A percentile compares a stretch with the other conserved stretches of the same genome.
These are phyloP conservation scores for Neobulgaria alba DNA, from an alignment of 2,329 filamentous ascomycete genomes.

Conservation along the genomic window DNA sequence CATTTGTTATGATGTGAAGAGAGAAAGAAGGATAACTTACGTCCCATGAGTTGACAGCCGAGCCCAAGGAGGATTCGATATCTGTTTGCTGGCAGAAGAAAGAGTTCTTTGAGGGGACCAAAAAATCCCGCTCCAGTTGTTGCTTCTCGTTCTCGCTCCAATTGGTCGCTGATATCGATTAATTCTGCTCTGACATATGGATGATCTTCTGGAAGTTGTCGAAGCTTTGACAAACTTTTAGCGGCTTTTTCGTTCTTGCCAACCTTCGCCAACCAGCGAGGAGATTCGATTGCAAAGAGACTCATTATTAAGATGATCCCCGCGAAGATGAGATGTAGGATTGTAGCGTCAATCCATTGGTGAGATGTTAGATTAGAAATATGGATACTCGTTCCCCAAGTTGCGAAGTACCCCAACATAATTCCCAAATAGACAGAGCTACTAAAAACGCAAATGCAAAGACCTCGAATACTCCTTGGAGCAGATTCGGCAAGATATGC, in stretches of 20 bases:
- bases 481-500: slow-evolving; percentile 28
- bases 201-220: slow-evolving; percentile 49
- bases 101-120: slow-evolving; percentile 60
- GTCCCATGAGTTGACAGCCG: slow-evolving; percentile 61
- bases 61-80: slow-evolving; percentile 64
- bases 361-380: slow-evolving; percentile 33
- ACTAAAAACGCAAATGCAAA: slow-evolving; percentile 21
- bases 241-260: slow-evolving; percentile 48
- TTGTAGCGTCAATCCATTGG: slow-evolving; percentile 58
- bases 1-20: too few relatives aligned
- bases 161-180: slow-evolving; percentile 52
- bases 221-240: slow-evolving; percentile 46
- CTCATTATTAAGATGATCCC: slow-evolving; percentile 34
- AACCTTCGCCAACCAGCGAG: slow-evolving; percentile 42
- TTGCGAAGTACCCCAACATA: slow-evolving; percentile 22
- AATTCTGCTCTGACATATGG: slow-evolving; percentile 56
- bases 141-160: slow-evolving; percentile 64
- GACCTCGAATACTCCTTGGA: slow-evolving; percentile 19
- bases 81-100: slow-evolving; percentile 57
- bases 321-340: slow-evolving; percentile 52
- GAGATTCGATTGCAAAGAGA: slow-evolving; percentile 30
- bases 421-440: slow-evolving; percentile 20
- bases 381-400: slow-evolving; percentile 24
- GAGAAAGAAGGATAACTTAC: slow-evolving; percentile 4
- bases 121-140: slow-evolving; percentile 56